Conservation (phyloP, 2,329 filamentous ascomycete genomes). For the Pseudogymnoascus sp. region DNA sequence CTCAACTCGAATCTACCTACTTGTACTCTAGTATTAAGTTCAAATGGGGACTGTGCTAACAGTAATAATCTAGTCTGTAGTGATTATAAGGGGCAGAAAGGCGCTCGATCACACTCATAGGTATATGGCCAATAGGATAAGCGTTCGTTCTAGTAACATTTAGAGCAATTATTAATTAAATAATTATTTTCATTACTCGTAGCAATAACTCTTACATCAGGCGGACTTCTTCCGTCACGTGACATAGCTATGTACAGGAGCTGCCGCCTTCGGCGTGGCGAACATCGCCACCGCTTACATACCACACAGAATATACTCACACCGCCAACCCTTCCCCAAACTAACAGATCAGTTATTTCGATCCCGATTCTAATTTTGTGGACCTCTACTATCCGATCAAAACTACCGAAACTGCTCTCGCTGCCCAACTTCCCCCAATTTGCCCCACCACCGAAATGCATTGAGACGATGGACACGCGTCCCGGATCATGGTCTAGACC, state of each 20-base stretch:
- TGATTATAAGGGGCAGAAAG: not conserved
- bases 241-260: not conserved
- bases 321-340: not conserved
- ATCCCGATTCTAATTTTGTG: not conserved
- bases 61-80: too few species aligned
- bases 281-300: too few species aligned
- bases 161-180: too few species aligned
- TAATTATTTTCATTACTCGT: too few species aligned
- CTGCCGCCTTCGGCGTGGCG: not conserved
- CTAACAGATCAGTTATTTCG: not conserved
- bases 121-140: too few species aligned
- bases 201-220: not conserved
- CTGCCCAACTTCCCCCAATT: not conserved
- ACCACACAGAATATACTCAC: not conserved
- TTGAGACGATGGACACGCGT: not conserved
- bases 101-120: too few species aligned
- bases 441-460: not conserved
- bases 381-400: not conserved
- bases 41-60: too few species aligned
- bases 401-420: not conserved
- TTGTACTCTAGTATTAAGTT: not conserved
- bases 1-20: not conserved
- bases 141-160: too few species aligned
- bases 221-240: not conserved
- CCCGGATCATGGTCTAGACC: not conserved